Evolutionary conservation across 2,329 filamentous ascomycete genomes (phyloP).

Genomic region (Cercospora citrullina): DNA sequence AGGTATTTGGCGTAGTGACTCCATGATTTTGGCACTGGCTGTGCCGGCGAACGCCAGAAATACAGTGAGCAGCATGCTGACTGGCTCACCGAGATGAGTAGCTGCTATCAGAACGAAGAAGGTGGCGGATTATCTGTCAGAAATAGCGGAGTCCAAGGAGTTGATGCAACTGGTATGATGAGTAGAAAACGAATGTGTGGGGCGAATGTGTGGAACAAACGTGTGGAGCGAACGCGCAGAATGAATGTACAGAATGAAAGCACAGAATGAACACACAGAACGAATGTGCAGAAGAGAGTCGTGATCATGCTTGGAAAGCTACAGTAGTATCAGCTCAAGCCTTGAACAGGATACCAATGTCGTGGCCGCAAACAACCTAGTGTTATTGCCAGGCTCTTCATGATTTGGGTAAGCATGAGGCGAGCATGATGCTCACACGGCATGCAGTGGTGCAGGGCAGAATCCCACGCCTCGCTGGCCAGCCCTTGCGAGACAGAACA

Average conservation of each 20-base stretch:
- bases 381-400: not conserved
- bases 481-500: not conserved
- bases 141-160: not conserved
- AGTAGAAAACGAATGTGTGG: not conserved
- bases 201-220: not conserved
- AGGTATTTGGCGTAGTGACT: constrained; percentile 24
- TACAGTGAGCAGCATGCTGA: not conserved
- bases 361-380: not conserved
- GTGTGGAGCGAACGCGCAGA: not conserved
- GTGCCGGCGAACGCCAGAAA: constrained; percentile 18
- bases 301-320: not conserved
- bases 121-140: not conserved
- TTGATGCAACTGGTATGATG: not conserved
- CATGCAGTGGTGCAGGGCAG: not conserved
- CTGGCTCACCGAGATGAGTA: not conserved
- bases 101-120: not conserved
- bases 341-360: not conserved
- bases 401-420: not conserved
- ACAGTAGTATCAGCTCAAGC: not conserved
- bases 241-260: not conserved
- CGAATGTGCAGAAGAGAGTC: not conserved
- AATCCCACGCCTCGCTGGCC: not conserved
- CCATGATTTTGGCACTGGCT: constrained; percentile 25
- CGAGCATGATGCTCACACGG: not conserved
- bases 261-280: not conserved